Percentiles rank a stretch among this genome's conserved stretches.
phyloP scores from a whole-genome alignment of 345 rosid genomes.

The Gynandropsis gynandra region DNA sequence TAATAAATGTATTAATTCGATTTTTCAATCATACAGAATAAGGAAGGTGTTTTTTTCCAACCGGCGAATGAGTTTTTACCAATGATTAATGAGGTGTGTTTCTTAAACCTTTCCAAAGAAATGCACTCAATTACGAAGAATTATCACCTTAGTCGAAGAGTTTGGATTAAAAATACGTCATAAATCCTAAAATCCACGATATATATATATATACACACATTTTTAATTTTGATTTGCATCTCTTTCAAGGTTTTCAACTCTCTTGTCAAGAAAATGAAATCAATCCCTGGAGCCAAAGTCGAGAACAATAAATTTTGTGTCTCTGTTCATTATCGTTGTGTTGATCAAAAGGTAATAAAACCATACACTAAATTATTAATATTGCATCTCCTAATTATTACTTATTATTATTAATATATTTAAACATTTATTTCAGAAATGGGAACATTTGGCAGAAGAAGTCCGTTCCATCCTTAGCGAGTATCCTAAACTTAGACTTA shows the following conservation, averaged over 20 bases:
- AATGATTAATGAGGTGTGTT: constrained; percentile 66
- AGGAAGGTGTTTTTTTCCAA: constrained; percentile 50
- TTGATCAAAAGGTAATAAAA: constrained; percentile 58
- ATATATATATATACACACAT: not conserved
- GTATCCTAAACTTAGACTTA: constrained; percentile 64
- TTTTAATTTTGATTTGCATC: not conserved
- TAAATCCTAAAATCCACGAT: not conserved
- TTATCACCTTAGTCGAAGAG: too few relatives aligned
- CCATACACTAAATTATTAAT: not conserved
- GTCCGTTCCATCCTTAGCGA: constrained; percentile 45
- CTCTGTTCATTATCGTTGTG: constrained; percentile 82
- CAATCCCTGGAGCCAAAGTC: constrained; percentile 56
- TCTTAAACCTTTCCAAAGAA: too few relatives aligned
- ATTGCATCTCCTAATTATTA: not conserved
- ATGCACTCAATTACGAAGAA: too few relatives aligned
- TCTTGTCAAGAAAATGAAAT: constrained; percentile 48
- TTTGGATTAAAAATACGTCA: too few relatives aligned
- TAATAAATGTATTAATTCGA: too few relatives aligned
- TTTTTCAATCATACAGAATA: constrained; percentile 41
- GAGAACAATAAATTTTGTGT: constrained; percentile 87
- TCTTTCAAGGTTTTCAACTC: constrained; percentile 33
- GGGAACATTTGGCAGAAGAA: constrained; percentile 52
- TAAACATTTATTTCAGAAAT: constrained; percentile 33
- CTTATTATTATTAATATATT: not conserved
- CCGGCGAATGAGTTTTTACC: constrained; percentile 79